phyloP scores from a whole-genome alignment of 2,329 filamentous ascomycete genomes.

The Fusarium pininemorale region DNA sequence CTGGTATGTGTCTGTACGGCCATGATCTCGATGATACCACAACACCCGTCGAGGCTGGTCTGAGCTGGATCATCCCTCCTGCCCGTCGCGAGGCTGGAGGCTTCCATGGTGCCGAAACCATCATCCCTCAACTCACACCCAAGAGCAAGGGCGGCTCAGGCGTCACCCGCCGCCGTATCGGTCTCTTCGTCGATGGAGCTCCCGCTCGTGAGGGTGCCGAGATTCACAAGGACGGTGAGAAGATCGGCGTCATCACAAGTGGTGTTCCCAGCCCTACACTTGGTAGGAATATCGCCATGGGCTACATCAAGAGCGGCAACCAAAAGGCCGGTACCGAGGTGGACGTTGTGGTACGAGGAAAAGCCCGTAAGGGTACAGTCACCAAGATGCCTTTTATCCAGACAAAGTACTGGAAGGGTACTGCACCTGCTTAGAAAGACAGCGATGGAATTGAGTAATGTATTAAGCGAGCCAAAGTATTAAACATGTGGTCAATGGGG shows the following conservation, averaged over 20 bases:
- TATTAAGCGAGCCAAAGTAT: slow-evolving; percentile 23
- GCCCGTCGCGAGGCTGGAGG: slow-evolving; percentile 71
- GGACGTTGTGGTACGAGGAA: slow-evolving; percentile 79
- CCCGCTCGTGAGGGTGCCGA: slow-evolving; percentile 90
- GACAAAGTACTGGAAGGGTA: slow-evolving; percentile 71
- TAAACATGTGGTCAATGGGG: slow-evolving; percentile 18
- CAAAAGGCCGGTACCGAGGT: slow-evolving; percentile 89
- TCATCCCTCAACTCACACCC: slow-evolving; percentile 79
- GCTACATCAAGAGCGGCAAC: slow-evolving; percentile 81
- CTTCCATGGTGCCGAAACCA: slow-evolving; percentile 86
- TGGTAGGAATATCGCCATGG: slow-evolving; percentile 95
- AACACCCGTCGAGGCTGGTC: slow-evolving; percentile 65
- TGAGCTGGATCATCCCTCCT: slow-evolving; percentile 85
- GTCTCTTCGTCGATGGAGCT: slow-evolving; percentile 83
- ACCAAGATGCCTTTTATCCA: slow-evolving; percentile 90
- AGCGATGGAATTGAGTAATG: slow-evolving; percentile 1
- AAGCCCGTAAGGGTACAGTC: slow-evolving; percentile 77
- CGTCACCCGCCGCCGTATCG: slow-evolving; percentile 78
- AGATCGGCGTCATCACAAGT: slow-evolving; percentile 84
- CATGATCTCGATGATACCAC: slow-evolving; percentile 89
- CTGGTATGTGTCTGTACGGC: slow-evolving; percentile 99
- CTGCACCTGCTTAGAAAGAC: slow-evolving; percentile 17
- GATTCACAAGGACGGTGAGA: slow-evolving; percentile 73
- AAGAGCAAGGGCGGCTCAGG: slow-evolving; percentile 77
- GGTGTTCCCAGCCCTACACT: slow-evolving; percentile 89